Conservation (phyloP, 495 filamentous ascomycete genomes). For the Pseudevernia furfuracea region DNA sequence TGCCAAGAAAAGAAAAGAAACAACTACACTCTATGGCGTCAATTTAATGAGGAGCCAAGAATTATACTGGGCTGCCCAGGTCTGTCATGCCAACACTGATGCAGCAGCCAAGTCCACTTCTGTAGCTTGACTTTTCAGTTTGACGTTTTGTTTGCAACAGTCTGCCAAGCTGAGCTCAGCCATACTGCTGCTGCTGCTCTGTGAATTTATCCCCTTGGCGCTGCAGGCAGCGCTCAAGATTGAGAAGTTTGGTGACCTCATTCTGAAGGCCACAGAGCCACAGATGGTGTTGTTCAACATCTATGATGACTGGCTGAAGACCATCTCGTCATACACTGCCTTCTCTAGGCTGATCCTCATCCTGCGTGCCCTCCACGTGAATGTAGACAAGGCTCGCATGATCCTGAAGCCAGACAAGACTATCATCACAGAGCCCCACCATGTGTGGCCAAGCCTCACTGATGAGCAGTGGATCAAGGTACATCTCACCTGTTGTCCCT, state of each 20-base stretch:
- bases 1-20: too few species aligned
- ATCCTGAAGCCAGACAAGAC: conserved; percentile 95
- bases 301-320: conserved; percentile 98
- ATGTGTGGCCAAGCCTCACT: conserved; percentile 90
- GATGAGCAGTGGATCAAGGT: conserved; percentile 99
- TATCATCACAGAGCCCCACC: conserved; percentile 95
- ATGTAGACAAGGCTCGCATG: conserved; percentile 95
- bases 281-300: conserved; percentile 99
- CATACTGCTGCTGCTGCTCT: too few species aligned
- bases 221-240: conserved; percentile 99
- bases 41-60: too few species aligned
- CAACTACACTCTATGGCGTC: too few species aligned
- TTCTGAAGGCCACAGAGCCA: conserved; percentile 89
- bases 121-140: too few species aligned
- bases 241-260: conserved; percentile 98
- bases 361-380: conserved; percentile 90
- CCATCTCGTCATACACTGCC: conserved; percentile 94
- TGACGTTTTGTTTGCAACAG: too few species aligned
- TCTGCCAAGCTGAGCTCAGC: too few species aligned
- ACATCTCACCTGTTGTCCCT: too few species aligned
- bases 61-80: too few species aligned
- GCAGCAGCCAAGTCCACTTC: too few species aligned
- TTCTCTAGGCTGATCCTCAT: conserved; percentile 95
- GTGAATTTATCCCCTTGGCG: too few species aligned
- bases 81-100: too few species aligned